These are phyloP conservation scores for Tagetes patula DNA, from an alignment of 129 eudicot species.

Conservation along the genomic window DNA sequence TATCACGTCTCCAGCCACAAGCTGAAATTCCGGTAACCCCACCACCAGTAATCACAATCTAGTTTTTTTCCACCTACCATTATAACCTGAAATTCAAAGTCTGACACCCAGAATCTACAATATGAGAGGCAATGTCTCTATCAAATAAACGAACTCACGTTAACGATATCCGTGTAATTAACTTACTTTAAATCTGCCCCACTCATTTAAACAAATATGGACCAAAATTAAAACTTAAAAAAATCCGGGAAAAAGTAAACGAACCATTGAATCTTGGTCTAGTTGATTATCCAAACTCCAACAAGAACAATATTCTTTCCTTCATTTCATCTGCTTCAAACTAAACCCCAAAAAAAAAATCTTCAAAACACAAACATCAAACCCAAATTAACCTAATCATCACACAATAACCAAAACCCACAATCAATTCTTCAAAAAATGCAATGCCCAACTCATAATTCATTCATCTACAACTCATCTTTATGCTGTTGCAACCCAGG, in stretches of 20 bases:
- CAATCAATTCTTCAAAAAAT: background rate
- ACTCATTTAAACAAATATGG: no score
- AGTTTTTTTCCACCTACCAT: no score
- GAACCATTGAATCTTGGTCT: constrained; percentile 22
- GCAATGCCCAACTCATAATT: constrained; percentile 33
- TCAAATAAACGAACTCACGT: no score
- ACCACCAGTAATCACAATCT: no score
- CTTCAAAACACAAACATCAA: constrained; percentile 2
- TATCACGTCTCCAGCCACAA: no score
- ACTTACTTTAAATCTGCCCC: no score
- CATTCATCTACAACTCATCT: constrained; percentile 56
- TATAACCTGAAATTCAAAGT: no score
- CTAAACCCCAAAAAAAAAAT: background rate
- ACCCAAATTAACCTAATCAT: background rate
- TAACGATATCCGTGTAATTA: no score
- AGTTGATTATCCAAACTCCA: background rate
- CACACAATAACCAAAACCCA: constrained; percentile 5
- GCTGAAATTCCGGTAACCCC: no score
- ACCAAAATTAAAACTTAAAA: background rate
- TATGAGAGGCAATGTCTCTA: no score
- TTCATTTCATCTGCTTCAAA: background rate
- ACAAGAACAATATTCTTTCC: background rate
- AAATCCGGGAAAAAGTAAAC: background rate
- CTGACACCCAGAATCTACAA: no score
- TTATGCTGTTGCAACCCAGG: constrained; percentile 79